Conservation (phyloP, 1,284 basidiomycete genomes). For the Mrakiaceae sp. region DNA sequence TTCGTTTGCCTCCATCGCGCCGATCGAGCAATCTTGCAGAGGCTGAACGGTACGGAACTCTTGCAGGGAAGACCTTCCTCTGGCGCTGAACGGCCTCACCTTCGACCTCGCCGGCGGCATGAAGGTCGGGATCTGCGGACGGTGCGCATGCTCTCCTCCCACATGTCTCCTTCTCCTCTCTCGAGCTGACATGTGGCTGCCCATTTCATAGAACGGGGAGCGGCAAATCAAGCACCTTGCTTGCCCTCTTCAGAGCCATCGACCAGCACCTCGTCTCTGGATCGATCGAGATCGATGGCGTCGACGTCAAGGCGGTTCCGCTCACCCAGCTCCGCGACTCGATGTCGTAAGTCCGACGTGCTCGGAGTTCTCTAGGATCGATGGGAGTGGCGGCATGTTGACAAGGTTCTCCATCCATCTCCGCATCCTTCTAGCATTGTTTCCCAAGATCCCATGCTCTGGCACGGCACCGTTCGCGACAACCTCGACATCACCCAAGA, state of each 20-base stretch:
- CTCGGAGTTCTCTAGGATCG: not conserved
- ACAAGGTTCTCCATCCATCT: not conserved
- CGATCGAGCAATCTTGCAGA: no score
- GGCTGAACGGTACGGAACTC: not conserved
- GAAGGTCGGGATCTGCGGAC: constrained; percentile 25
- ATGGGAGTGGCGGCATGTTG: not conserved
- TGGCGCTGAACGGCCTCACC: constrained; percentile 29
- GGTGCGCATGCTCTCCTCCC: constrained; percentile 1
- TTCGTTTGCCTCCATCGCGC: not conserved
- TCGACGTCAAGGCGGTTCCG: constrained; percentile 16
- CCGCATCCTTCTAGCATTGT: constrained; percentile 20
- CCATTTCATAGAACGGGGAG: not conserved
- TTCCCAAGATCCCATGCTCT: constrained; percentile 25
- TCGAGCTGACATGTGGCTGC: not conserved
- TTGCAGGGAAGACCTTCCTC: constrained; percentile 26
- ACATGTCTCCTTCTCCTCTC: constrained; percentile 24
- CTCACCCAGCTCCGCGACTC: constrained; percentile 14
- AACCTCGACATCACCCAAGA: constrained; percentile 25
- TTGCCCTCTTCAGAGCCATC: constrained; percentile 19
- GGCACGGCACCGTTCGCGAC: constrained; percentile 25
- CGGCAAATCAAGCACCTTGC: constrained; percentile 20
- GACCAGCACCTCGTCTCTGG: constrained; percentile 16
- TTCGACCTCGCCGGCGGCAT: constrained; percentile 27
- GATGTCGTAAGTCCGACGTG: constrained; percentile 8
- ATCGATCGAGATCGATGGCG: constrained; percentile 19